Percentiles rank a stretch among this genome's conserved stretches.
phyloP scores from a whole-genome alignment of 2,329 filamentous ascomycete genomes.

The Calonectria multiphialidica region DNA sequence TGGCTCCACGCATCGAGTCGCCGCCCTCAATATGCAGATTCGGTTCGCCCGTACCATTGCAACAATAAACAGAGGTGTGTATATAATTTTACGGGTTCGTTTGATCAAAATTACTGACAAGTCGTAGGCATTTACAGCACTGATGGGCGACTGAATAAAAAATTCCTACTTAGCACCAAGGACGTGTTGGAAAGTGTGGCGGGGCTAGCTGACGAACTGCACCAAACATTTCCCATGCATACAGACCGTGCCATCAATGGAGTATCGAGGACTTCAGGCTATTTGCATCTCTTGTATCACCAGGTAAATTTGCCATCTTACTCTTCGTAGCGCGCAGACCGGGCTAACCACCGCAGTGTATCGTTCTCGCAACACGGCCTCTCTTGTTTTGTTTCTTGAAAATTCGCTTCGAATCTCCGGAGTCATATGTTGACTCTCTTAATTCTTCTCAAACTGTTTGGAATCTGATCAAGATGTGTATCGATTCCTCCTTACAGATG shows the following conservation, averaged over 20 bases:
- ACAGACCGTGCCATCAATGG: slow-evolving; percentile 47
- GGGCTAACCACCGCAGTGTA: slow-evolving; percentile 38
- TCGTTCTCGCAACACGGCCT: slow-evolving; percentile 48
- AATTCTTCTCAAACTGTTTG: slow-evolving; percentile 51
- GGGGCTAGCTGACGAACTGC: slow-evolving; percentile 45
- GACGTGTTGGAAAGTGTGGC: slow-evolving; percentile 45
- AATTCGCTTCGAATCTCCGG: slow-evolving; percentile 44
- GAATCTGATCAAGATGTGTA: slow-evolving; percentile 49
- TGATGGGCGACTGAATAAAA: slow-evolving; percentile 45
- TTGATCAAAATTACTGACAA: neutral
- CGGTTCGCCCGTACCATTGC: slow-evolving; percentile 46
- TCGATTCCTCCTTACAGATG: slow-evolving; percentile 49
- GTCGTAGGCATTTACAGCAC: slow-evolving; percentile 44
- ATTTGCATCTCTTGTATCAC: slow-evolving; percentile 49
- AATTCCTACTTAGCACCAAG: slow-evolving; percentile 48
- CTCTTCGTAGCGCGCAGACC: neutral
- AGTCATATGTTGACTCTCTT: slow-evolving; percentile 46
- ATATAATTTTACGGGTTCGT: accelerated
- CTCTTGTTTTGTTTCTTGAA: slow-evolving; percentile 49
- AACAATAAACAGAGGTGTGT: slow-evolving; percentile 46
- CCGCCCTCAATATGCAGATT: slow-evolving; percentile 49
- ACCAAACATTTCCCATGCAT: slow-evolving; percentile 44
- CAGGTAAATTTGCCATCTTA: slow-evolving; percentile 36
- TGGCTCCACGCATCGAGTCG: slow-evolving; percentile 40
- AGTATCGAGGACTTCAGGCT: slow-evolving; percentile 46